Evolutionary conservation across 1,284 basidiomycete genomes (phyloP).

Genomic region (Meira miltonrushii): DNA sequence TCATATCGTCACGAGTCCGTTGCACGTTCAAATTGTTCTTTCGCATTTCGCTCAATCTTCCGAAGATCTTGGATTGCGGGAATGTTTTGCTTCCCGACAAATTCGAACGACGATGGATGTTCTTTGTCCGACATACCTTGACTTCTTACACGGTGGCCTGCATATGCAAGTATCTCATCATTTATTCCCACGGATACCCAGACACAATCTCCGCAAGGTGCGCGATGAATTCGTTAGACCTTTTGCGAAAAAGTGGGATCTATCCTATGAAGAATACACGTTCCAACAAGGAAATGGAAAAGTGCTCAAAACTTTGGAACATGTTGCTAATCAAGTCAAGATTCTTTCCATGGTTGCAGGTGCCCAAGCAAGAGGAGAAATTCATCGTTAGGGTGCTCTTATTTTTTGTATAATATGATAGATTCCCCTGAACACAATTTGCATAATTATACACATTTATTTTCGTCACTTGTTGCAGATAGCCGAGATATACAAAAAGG

Average conservation of each 20-base stretch:
- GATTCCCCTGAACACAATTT: too few species aligned
- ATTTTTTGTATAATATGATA: neutral
- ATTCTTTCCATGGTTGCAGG: constrained; percentile 63
- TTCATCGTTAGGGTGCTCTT: constrained; percentile 25
- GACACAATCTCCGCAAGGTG: constrained; percentile 82
- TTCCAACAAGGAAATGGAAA: constrained; percentile 77
- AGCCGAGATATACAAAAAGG: too few species aligned
- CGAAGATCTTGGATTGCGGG: constrained; percentile 78
- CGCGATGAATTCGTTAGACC: constrained; percentile 71
- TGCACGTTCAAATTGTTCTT: constrained; percentile 89
- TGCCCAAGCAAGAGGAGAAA: constrained; percentile 53
- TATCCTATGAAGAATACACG: constrained; percentile 79
- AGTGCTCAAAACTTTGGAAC: constrained; percentile 68
- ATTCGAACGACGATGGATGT: constrained; percentile 95
- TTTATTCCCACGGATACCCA: constrained; percentile 86
- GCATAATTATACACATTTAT: too few species aligned
- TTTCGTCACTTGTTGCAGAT: too few species aligned
- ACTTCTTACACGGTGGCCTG: constrained; percentile 84
- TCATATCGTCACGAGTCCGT: constrained; percentile 72
- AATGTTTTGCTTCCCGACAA: constrained; percentile 88
- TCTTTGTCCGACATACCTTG: constrained; percentile 73
- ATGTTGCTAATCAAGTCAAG: constrained; percentile 74
- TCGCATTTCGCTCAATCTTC: constrained; percentile 97
- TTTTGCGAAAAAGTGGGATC: constrained; percentile 60
- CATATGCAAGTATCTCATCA: constrained; percentile 97